Percentiles rank a stretch among this genome's conserved stretches.
These are phyloP conservation scores for Candida anglica DNA, from an alignment of 805 yeast species.

Conservation along the genomic window DNA sequence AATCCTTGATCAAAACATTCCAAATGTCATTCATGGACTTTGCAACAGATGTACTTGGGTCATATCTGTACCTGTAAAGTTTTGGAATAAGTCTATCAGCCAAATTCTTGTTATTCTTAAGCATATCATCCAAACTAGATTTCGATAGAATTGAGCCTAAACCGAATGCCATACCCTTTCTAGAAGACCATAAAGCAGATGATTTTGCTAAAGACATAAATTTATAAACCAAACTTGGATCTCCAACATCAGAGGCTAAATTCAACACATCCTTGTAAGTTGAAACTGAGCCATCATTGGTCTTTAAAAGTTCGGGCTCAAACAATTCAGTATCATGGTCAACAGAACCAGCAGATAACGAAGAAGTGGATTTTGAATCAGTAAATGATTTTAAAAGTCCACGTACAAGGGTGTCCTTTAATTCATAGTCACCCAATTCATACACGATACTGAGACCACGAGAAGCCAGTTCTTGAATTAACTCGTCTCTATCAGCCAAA, in stretches of 20 bases:
- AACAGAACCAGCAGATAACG: slow-evolving; percentile 60
- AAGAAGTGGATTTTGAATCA: slow-evolving; percentile 48
- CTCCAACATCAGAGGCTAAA: slow-evolving; percentile 92
- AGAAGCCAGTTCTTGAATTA: slow-evolving; percentile 89
- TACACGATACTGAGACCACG: slow-evolving; percentile 81
- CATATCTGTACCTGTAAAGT: slow-evolving; percentile 78
- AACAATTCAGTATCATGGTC: slow-evolving; percentile 79
- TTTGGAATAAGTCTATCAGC: slow-evolving; percentile 71
- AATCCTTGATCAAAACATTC: slow-evolving; percentile 63
- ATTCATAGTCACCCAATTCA: slow-evolving; percentile 65
- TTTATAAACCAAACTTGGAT: slow-evolving; percentile 88
- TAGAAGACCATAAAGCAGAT: slow-evolving; percentile 86
- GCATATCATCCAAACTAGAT: slow-evolving; percentile 61
- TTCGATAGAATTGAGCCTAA: slow-evolving; percentile 81
- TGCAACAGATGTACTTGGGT: slow-evolving; percentile 73
- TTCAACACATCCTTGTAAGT: slow-evolving; percentile 87
- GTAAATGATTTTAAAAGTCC: slow-evolving; percentile 76
- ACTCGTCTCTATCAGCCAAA: slow-evolving; percentile 76
- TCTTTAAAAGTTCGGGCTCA: slow-evolving; percentile 74
- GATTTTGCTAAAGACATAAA: slow-evolving; percentile 90
- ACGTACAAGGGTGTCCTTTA: slow-evolving; percentile 70
- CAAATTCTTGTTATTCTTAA: slow-evolving; percentile 49
- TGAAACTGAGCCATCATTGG: slow-evolving; percentile 82
- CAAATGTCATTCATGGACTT: slow-evolving; percentile 87
- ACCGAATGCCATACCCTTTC: slow-evolving; percentile 94